Conservation (phyloP, 495 filamentous ascomycete genomes). For the Schizothecium vesticola region DNA sequence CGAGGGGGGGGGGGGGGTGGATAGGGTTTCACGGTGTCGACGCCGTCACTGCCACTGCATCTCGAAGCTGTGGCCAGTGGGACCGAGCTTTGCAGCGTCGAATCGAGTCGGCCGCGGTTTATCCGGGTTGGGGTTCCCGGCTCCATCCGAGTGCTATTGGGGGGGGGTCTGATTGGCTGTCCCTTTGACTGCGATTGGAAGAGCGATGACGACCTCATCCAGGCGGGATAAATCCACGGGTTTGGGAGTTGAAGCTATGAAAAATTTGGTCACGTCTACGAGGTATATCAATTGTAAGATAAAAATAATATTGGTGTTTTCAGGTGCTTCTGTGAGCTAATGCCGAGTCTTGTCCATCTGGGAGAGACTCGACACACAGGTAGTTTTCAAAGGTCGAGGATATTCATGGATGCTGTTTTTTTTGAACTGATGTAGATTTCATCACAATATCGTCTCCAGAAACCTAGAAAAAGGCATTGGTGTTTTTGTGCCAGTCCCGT, state of each 20-base stretch:
- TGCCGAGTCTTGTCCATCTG: neutral
- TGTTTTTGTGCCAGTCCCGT: neutral
- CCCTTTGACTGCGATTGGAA: neutral
- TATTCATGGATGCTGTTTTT: no score
- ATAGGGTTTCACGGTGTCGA: neutral
- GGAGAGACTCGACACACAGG: neutral
- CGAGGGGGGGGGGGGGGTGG: slow-evolving; percentile 12
- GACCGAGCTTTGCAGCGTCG: neutral
- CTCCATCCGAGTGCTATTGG: neutral
- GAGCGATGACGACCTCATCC: neutral
- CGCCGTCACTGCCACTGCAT: slow-evolving; percentile 6
- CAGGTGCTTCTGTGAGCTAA: neutral
- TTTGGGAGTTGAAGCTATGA: neutral
- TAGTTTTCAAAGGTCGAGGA: no score
- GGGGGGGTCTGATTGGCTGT: neutral
- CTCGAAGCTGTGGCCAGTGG: slow-evolving; percentile 2
- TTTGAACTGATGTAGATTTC: neutral
- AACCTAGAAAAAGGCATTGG: neutral
- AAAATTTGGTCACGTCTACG: neutral
- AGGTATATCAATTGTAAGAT: neutral
- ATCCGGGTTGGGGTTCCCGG: slow-evolving; percentile 3
- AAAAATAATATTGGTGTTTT: no score
- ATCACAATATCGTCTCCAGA: neutral
- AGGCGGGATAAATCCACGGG: neutral
- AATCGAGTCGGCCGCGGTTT: neutral